These are phyloP conservation scores for Ceratocystis huliohia DNA, from an alignment of 2,329 filamentous ascomycete species.

Conservation along the genomic window DNA sequence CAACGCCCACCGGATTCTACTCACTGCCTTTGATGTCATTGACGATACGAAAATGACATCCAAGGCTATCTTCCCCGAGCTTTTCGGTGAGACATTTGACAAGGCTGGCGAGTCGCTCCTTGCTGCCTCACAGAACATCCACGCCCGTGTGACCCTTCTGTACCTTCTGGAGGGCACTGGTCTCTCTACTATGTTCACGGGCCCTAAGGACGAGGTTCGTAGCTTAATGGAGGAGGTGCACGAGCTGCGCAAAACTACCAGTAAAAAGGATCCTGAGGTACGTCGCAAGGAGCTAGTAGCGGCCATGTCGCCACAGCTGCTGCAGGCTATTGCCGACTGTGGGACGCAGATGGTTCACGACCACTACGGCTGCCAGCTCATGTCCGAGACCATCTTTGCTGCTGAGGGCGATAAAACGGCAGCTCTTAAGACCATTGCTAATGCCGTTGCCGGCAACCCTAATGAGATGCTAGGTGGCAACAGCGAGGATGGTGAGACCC, in stretches of 20 bases:
- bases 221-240: constrained; percentile 56
- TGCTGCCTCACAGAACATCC: constrained; percentile 50
- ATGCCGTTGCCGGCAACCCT: constrained; percentile 47
- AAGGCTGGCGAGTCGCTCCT: constrained; percentile 52
- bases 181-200: constrained; percentile 49
- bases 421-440: constrained; percentile 59
- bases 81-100: constrained; percentile 59
- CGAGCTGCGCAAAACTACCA: constrained; percentile 66
- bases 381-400: constrained; percentile 68
- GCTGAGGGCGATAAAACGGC: constrained; percentile 62
- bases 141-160: constrained; percentile 55
- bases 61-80: constrained; percentile 77
- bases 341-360: constrained; percentile 57
- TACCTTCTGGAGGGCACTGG: constrained; percentile 65
- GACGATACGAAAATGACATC: constrained; percentile 84
- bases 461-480: constrained; percentile 26
- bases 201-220: constrained; percentile 50
- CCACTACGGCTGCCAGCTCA: constrained; percentile 75
- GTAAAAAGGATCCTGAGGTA: constrained; percentile 75
- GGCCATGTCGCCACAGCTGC: constrained; percentile 58
- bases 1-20: constrained; percentile 66
- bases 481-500: constrained; percentile 32
- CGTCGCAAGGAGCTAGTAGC: constrained; percentile 66
- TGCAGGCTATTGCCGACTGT: constrained; percentile 58
- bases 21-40: constrained; percentile 78